phyloP scores from a whole-genome alignment of 805 yeast genomes.

The Suhomyces tanzawaensis region DNA sequence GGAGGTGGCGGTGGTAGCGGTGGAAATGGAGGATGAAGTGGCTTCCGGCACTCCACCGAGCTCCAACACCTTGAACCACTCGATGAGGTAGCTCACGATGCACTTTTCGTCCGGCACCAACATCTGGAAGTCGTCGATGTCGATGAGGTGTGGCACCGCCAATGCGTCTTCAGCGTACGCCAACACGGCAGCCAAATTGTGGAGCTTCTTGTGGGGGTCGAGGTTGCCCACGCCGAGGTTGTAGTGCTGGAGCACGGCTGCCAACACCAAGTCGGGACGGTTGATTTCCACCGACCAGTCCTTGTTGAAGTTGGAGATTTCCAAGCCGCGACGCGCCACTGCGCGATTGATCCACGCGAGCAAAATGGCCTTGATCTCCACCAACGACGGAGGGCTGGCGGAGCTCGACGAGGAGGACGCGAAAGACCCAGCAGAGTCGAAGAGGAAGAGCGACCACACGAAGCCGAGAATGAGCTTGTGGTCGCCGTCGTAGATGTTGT shows the following conservation, averaged over 20 bases:
- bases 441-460: slow-evolving; percentile 48
- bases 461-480: slow-evolving; percentile 46
- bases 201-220: slow-evolving; percentile 18
- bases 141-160: slow-evolving; percentile 52
- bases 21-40: no score
- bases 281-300: slow-evolving; percentile 53
- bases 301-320: slow-evolving; percentile 47
- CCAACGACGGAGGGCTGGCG: slow-evolving; percentile 18
- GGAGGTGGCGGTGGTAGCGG: background rate
- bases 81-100: slow-evolving; percentile 54
- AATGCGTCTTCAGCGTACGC: slow-evolving; percentile 41
- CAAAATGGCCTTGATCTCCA: slow-evolving; percentile 31
- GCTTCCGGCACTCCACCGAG: slow-evolving; percentile 3
- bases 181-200: slow-evolving; percentile 22
- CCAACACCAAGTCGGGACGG: slow-evolving; percentile 48
- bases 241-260: slow-evolving; percentile 31
- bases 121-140: slow-evolving; percentile 51
- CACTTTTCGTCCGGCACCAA: slow-evolving; percentile 59
- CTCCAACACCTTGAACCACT: slow-evolving; percentile 51
- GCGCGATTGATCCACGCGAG: slow-evolving; percentile 52
- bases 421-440: slow-evolving; percentile 31
- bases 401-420: slow-evolving; percentile 16
- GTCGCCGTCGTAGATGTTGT: slow-evolving; percentile 49
- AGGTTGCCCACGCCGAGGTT: slow-evolving; percentile 4
- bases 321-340: slow-evolving; percentile 13